Percentiles rank a stretch among this genome's conserved stretches.
These are phyloP conservation scores for Thielaviopsis ethacetica DNA, from an alignment of 2,329 filamentous ascomycete species.

Conservation along the genomic window DNA sequence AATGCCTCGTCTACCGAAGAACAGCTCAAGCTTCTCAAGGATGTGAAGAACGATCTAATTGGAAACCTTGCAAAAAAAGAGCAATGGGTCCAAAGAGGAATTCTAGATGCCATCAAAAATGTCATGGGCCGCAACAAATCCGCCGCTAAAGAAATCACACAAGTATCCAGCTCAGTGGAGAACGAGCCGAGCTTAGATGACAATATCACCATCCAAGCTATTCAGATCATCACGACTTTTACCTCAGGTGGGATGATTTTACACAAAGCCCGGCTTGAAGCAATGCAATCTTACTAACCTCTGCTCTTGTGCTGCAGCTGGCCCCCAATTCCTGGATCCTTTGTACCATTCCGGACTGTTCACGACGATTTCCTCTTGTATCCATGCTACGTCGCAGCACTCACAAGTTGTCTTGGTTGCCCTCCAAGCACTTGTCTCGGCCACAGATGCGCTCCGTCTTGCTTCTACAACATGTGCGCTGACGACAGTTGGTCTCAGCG, in stretches of 20 bases:
- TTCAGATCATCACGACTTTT: conserved; percentile 71
- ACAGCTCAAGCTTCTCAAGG: conserved; percentile 45
- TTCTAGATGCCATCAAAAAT: conserved; percentile 36
- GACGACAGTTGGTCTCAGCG: background rate
- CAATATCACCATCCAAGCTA: conserved; percentile 44
- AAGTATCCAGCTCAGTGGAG: background rate
- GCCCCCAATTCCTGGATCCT: conserved; percentile 60
- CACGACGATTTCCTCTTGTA: conserved; percentile 50
- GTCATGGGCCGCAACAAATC: background rate
- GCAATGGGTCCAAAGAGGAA: conserved; percentile 53
- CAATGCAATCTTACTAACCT: background rate
- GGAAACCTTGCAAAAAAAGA: conserved; percentile 82
- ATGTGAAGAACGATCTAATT: conserved; percentile 76
- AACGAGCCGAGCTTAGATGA: conserved; percentile 1
- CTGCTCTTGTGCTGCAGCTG: conserved; percentile 35
- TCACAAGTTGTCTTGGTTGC: conserved; percentile 54
- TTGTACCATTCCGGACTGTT: conserved; percentile 52
- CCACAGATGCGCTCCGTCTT: background rate
- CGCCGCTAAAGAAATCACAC: background rate
- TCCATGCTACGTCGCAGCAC: conserved; percentile 49
- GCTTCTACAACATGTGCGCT: conserved; percentile 1
- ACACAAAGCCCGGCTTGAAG: too few species aligned
- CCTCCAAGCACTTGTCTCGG: conserved; percentile 36
- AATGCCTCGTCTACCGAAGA: conserved; percentile 21
- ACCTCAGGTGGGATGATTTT: conserved; percentile 52